phyloP scores from a whole-genome alignment of 352 stramenopile species.

The Phytophthora pistaciae region DNA sequence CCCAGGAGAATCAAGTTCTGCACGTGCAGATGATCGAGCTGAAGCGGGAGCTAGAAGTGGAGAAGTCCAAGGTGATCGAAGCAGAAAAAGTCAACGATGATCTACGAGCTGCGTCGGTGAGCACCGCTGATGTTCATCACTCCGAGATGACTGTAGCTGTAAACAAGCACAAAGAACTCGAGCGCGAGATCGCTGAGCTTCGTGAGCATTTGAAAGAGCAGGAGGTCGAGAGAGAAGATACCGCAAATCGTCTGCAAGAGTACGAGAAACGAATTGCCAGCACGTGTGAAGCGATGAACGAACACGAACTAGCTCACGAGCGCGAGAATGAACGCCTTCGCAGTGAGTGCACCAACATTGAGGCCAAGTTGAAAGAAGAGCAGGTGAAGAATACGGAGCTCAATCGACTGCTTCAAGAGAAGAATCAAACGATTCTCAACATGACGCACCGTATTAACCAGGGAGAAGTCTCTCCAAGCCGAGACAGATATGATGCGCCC shows the following conservation, averaged over 20 bases:
- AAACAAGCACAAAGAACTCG: slow-evolving; percentile 29
- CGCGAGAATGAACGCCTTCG: slow-evolving; percentile 59
- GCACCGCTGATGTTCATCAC: slow-evolving; percentile 12
- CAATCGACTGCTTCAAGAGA: slow-evolving; percentile 65
- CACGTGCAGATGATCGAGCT: slow-evolving; percentile 42
- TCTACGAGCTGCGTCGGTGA: slow-evolving; percentile 23
- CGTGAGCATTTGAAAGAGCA: slow-evolving; percentile 50
- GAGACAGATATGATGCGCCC: background rate
- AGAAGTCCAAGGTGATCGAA: slow-evolving; percentile 23
- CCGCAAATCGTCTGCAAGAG: slow-evolving; percentile 69
- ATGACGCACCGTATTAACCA: slow-evolving; percentile 41
- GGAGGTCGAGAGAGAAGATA: slow-evolving; percentile 69
- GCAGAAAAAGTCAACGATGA: slow-evolving; percentile 24
- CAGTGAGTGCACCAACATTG: slow-evolving; percentile 39
- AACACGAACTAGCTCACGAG: slow-evolving; percentile 74
- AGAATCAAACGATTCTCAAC: slow-evolving; percentile 71
- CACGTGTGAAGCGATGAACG: slow-evolving; percentile 74
- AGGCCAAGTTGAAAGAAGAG: slow-evolving; percentile 56
- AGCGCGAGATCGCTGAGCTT: slow-evolving; percentile 43
- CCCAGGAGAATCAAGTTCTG: slow-evolving; percentile 41
- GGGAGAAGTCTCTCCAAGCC: slow-evolving; percentile 13
- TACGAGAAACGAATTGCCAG: slow-evolving; percentile 78
- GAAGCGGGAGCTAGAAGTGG: slow-evolving; percentile 31
- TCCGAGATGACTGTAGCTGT: slow-evolving; percentile 25
- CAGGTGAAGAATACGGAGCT: slow-evolving; percentile 66